These are phyloP conservation scores for Candida sp. DNA, from an alignment of 1,139 yeast genomes.

Conservation along the genomic window DNA sequence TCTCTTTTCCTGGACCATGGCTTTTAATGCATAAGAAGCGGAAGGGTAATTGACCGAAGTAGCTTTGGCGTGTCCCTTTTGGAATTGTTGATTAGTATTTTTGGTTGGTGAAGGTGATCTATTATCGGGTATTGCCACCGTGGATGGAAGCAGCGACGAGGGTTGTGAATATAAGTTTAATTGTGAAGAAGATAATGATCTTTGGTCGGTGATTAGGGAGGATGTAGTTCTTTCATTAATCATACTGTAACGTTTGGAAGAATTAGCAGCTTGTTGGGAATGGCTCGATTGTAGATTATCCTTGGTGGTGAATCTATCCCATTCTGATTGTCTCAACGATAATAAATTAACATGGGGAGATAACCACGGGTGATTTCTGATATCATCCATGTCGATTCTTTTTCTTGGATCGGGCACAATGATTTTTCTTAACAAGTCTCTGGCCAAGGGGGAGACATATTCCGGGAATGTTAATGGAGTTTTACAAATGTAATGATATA, in stretches of 20 bases:
- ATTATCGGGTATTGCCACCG: constrained; percentile 36
- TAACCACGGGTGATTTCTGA: constrained; percentile 86
- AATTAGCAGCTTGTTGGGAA: constrained; percentile 5
- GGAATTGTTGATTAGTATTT: constrained; percentile 3
- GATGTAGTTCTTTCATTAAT: constrained; percentile 41
- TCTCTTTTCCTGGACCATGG: constrained; percentile 50
- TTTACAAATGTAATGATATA: constrained; percentile 87
- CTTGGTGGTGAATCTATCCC: constrained; percentile 57
- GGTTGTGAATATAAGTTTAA: constrained; percentile 5
- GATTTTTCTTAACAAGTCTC: constrained; percentile 84
- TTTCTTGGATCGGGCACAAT: constrained; percentile 83
- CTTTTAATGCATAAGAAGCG: constrained; percentile 65
- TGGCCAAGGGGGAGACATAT: constrained; percentile 84
- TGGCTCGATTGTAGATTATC: constrained; percentile 4
- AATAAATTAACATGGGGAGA: constrained; percentile 77
- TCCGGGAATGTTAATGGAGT: constrained; percentile 96
- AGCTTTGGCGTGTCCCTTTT: constrained; percentile 33
- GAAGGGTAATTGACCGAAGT: constrained; percentile 41
- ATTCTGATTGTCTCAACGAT: constrained; percentile 81
- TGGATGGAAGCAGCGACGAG: constrained; percentile 7
- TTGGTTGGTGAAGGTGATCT: constrained; percentile 13
- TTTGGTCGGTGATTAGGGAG: constrained; percentile 14
- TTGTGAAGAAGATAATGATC: constrained; percentile 5
- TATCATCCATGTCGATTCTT: constrained; percentile 66
- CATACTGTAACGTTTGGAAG: constrained; percentile 44